These are phyloP conservation scores for Pyrus pyrifolia DNA, from an alignment of 306 rosid genomes.

Conservation along the genomic window DNA sequence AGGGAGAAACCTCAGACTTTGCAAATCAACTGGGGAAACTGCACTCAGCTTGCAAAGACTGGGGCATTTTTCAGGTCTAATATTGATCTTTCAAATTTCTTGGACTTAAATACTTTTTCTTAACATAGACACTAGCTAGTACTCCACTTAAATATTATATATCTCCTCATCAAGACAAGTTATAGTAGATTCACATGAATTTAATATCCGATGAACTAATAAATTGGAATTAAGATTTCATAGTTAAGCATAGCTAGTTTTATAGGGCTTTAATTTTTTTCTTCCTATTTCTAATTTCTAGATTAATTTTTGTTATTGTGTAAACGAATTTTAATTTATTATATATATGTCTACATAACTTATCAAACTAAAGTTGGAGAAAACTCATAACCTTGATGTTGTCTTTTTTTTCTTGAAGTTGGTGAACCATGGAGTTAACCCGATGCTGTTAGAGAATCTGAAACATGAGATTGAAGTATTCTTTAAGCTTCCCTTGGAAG, in stretches of 20 bases:
- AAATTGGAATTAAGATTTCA: no score
- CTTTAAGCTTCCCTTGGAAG: constrained; percentile 56
- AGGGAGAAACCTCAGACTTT: constrained; percentile 2
- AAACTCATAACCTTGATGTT: background rate
- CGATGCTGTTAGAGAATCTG: constrained; percentile 34
- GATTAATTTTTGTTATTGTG: no score
- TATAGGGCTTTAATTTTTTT: no score
- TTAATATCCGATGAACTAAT: no score
- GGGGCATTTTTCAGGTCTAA: constrained; percentile 78
- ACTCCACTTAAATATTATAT: background rate
- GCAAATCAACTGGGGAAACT: constrained; percentile 32
- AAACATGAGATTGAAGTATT: constrained; percentile 47
- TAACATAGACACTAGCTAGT: background rate
- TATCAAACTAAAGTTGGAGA: background rate
- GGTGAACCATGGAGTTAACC: constrained; percentile 70
- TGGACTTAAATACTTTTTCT: background rate
- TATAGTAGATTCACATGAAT: no score
- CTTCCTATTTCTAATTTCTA: no score
- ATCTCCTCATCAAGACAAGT: no score
- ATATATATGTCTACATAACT: background rate
- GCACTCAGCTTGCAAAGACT: constrained; percentile 52
- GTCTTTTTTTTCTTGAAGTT: constrained; percentile 26
- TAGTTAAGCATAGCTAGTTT: no score
- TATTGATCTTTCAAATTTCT: background rate
- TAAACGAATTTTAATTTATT: no score